Conservation (phyloP, 257 asterid species). For the Salvia splendens region DNA sequence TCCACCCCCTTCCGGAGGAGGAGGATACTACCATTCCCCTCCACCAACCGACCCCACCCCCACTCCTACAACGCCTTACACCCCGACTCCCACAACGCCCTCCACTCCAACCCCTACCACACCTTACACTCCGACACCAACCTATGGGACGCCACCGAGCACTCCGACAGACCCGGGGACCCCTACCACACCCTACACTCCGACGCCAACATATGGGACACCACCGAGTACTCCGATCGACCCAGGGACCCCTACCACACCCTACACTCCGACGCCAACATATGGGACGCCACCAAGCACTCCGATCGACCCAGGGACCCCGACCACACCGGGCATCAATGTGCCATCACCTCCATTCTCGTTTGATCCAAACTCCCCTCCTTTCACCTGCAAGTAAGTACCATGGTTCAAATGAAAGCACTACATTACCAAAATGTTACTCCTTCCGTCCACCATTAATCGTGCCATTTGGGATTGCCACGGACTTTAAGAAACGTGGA, state of each 20-base stretch:
- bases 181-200: constrained; percentile 19
- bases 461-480: no score
- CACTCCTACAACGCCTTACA: neutral
- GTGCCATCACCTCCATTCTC: constrained; percentile 67
- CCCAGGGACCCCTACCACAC: no score
- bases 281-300: constrained; percentile 37
- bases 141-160: constrained; percentile 35
- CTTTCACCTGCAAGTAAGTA: constrained; percentile 84
- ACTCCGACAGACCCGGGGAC: constrained; percentile 41
- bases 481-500: no score
- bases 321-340: constrained; percentile 45
- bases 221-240: no score
- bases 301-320: constrained; percentile 46
- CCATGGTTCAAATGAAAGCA: neutral
- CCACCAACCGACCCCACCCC: neutral
- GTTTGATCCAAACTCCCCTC: constrained; percentile 80
- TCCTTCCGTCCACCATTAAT: no score
- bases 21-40: no score
- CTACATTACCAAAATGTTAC: no score
- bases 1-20: no score
- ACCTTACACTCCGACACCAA: neutral
- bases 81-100: constrained; percentile 31
- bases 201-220: neutral
- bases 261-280: constrained; percentile 35
- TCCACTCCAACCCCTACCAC: no score